Evolutionary conservation across 1,284 basidiomycete species (phyloP), one percentile per base, ranked within the genome.

Genomic region (Cryptococcus sp.): DNA sequence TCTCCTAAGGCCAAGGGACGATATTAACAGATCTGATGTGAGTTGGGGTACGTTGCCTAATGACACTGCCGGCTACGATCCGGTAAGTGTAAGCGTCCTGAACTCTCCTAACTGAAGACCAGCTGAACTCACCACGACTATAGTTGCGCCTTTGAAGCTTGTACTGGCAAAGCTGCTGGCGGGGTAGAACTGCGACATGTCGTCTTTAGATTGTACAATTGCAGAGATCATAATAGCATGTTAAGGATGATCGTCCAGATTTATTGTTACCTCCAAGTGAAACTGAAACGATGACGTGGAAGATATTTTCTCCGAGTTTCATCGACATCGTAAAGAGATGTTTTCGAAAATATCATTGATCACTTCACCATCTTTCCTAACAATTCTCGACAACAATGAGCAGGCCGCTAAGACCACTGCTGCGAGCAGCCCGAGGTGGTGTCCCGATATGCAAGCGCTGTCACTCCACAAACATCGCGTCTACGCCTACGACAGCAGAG

Each of bases 31-130:
- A 75, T 91, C 89, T 17, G 80, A 85, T 0, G 88, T 84, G 17
- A 91, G 82, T 69, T 91, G 89, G 7, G 86, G 81, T 40, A 91
- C 83, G 78, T 91, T 91, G 46, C 87, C 89, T 23, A 86, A 83
- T 1, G 89, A 90, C 5, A 91, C 88, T 46, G 90, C 74, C 23
- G 89, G 89, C 89, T 91, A 58, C 7, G 16, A 23, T 10, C n/a
- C 8, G 13, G 50, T 15, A 46, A 13, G 13, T 19, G 15, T 29
- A 1, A 29, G 17, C 22, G n/a, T 40, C 8, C 6, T 5, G 19
- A 8, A 20, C 15, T 5, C 11, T 16, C 7, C 6, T 41, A 39
- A 20, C 16, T 5, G 29, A 40, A 37, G 4, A 38, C 34, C 15
- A 22, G 15, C 7, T 6, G 19, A 20, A 45, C 57, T 47, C 20